Evolutionary conservation across 139 green algal genomes (phyloP).

Genomic region (Pseudopediastrum boryanum): DNA sequence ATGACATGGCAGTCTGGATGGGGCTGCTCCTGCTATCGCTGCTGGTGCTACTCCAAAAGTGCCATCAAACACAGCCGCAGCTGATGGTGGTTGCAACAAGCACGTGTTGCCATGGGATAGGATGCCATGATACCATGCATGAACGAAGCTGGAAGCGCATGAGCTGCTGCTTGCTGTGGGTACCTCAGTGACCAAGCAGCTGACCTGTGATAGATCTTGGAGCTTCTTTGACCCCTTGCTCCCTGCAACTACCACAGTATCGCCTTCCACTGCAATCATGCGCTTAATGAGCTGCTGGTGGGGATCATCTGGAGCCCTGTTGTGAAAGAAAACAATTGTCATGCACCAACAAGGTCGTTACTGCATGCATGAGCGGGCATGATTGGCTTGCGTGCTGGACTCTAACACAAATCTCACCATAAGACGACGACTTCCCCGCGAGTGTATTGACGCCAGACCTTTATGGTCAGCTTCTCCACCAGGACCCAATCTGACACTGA

Average conservation of each 20-base stretch:
- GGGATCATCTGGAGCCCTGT: slow-evolving; percentile 73
- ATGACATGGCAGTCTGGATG: too few relatives aligned
- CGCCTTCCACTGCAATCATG: slow-evolving; percentile 80
- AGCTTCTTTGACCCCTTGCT: slow-evolving; percentile 46
- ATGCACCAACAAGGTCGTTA: too few relatives aligned
- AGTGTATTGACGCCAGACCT: slow-evolving; percentile 55
- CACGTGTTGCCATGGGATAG: background rate
- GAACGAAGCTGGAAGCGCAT: background rate
- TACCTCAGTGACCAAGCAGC: background rate
- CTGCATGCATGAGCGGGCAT: background rate
- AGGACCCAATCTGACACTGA: slow-evolving; percentile 56
- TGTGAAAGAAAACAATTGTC: too few relatives aligned
- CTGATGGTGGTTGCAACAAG: background rate
- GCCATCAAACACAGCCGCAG: background rate
- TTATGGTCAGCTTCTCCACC: slow-evolving; percentile 69
- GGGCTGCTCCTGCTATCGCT: too few relatives aligned
- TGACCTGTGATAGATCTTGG: slow-evolving; percentile 54
- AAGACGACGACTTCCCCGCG: slow-evolving; percentile 74
- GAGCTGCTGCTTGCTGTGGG: background rate
- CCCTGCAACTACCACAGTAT: slow-evolving; percentile 68
- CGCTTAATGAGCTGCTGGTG: slow-evolving; percentile 76
- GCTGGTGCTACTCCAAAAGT: too few relatives aligned
- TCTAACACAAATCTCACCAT: slow-evolving; percentile 58
- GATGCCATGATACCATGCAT: background rate
- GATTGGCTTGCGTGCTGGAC: background rate